These are phyloP conservation scores for Silene noctiflora DNA, from an alignment of 179 eudicot genomes.

Conservation along the genomic window DNA sequence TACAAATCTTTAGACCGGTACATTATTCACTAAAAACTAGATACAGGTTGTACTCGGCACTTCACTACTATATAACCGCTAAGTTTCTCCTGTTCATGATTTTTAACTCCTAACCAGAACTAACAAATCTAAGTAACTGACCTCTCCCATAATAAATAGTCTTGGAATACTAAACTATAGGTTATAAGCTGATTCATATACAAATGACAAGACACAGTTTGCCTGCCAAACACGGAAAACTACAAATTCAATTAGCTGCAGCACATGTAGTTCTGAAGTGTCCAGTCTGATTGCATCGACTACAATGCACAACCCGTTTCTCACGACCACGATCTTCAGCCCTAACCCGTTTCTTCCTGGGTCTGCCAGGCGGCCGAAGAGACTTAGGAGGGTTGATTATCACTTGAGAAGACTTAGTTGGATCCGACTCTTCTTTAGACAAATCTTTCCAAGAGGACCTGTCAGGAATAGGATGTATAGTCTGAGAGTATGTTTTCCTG, in stretches of 20 bases:
- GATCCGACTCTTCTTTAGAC: conserved; percentile 28
- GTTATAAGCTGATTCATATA: conserved; percentile 18
- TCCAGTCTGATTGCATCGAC: conserved; percentile 48
- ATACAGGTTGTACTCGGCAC: no score
- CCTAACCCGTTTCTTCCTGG: conserved; percentile 41
- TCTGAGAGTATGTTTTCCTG: conserved; percentile 75
- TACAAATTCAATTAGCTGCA: conserved; percentile 27
- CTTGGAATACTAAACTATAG: background rate
- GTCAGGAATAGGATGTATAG: conserved; percentile 73
- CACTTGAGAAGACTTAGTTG: conserved; percentile 9
- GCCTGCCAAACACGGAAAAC: no score
- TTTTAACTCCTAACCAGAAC: conserved; percentile 6
- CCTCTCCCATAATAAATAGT: conserved; percentile 1
- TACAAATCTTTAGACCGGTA: no score
- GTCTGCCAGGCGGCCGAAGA: conserved; percentile 36
- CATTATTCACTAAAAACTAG: no score
- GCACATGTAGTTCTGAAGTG: conserved; percentile 47
- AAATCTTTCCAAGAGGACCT: conserved; percentile 57
- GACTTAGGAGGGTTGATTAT: conserved; percentile 43
- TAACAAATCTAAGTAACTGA: conserved; percentile 3
- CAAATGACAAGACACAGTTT: no score
- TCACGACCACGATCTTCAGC: conserved; percentile 44
- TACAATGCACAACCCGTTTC: conserved; percentile 44
- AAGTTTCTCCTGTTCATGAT: conserved; percentile 4
- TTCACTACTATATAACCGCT: background rate